Evolutionary conservation across 306 rosid genomes (phyloP), one percentile per base, ranked within the genome.

Genomic region (Quercus suber): DNA sequence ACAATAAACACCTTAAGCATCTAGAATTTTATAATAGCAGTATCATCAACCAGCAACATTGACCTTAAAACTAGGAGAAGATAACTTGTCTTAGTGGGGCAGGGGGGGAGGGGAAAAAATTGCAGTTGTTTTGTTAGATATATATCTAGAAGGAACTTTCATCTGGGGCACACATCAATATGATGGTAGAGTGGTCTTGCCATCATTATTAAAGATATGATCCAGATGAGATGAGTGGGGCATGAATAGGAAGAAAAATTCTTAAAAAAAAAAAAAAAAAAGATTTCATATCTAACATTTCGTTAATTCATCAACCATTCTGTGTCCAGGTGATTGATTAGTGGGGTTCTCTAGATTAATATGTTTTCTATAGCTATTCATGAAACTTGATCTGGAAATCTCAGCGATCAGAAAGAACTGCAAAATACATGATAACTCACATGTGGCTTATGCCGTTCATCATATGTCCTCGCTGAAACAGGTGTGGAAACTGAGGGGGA

Each of bases 401-500:
- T 70, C 23, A 73, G 33, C 69, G 82, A 37, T 41, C 14, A 83
- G 67, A 63, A 18, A 86, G 35, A 74, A 56, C 5, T 69, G 61
- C 28, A 74, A 64, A 80, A 49, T 58, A 71, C 21, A 77, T 73
- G 80, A 82, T 30, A 79, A 81, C 92, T 75, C 86, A 92, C 98
- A 73, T 18, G 88, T 70, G 83, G 77, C 60, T 91, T 91, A 68
- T 80, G 85, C 77, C 74, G 87, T 85, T 92, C 98, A 74, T 30
- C 76, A 79, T 82, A 86, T 71, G 82, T 76, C 84, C 91, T 91
- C 15, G 98, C 93, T 73, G 99, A 91, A 75, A 84, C 65, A 1
- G 99, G 98, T 4, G 87, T 84, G 71, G 93, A 61, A 84, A 90
- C 83, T 17, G 86, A 71, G 77, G 96, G 97, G 55, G 98, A 89